phyloP scores from a whole-genome alignment of 345 rosid genomes.

The Brassica juncea region DNA sequence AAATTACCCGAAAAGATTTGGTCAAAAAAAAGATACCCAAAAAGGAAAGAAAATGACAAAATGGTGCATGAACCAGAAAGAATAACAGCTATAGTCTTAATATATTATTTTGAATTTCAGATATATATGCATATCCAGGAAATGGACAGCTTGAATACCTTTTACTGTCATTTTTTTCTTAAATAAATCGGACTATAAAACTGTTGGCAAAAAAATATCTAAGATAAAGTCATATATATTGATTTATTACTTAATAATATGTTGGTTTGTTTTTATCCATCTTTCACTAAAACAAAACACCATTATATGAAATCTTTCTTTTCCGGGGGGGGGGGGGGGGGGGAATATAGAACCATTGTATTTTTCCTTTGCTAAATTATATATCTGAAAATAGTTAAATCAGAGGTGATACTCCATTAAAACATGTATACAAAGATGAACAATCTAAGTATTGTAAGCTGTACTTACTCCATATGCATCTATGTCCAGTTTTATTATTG shows the following conservation, averaged over 20 bases:
- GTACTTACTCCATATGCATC: neutral
- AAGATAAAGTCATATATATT: constrained; percentile 15
- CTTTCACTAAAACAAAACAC: neutral
- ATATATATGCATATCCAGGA: constrained; percentile 10
- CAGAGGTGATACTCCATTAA: neutral
- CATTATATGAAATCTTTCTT: neutral
- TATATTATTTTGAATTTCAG: neutral
- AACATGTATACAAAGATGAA: neutral
- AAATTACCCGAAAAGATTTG: neutral
- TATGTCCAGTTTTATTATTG: neutral
- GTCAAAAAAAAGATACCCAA: neutral
- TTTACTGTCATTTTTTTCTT: constrained; percentile 1
- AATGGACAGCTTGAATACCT: constrained; percentile 18
- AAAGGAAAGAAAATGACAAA: constrained; percentile 8
- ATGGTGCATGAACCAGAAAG: constrained; percentile 22
- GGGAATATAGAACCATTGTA: neutral
- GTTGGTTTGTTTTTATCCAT: neutral
- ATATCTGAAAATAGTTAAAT: neutral
- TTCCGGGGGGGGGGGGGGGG: neutral
- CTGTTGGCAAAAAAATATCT: constrained; percentile 18
- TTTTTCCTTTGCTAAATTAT: constrained; percentile 1
- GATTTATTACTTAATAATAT: constrained; percentile 6
- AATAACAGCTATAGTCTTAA: neutral
- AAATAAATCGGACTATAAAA: constrained; percentile 9
- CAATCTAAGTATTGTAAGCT: neutral